Evolutionary conservation across 306 rosid species (phyloP).

Genomic region (Sphenostylis stenocarpa): DNA sequence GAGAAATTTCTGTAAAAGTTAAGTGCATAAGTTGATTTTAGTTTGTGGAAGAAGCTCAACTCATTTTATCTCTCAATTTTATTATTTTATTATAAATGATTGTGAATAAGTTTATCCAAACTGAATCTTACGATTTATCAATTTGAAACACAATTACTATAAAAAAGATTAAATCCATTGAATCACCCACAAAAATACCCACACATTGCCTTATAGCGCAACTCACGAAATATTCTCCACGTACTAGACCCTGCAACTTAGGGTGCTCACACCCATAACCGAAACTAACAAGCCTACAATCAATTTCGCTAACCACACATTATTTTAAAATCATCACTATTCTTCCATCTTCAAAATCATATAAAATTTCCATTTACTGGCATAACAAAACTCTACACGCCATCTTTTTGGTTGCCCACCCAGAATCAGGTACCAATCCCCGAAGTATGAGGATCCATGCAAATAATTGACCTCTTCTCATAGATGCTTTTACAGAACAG

Average conservation of each 20-base stretch:
- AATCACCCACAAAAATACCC: background rate
- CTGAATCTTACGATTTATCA: background rate
- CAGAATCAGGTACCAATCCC: too few relatives aligned
- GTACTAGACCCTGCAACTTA: slow-evolving; percentile 6
- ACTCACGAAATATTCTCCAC: too few relatives aligned
- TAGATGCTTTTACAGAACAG: background rate
- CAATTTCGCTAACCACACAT: background rate
- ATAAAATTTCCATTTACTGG: background rate
- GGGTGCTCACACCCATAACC: background rate
- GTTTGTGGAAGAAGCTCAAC: background rate
- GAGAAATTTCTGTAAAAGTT: too few relatives aligned
- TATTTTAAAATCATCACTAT: background rate
- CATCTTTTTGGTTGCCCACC: background rate
- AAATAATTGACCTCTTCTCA: too few relatives aligned
- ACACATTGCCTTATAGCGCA: background rate
- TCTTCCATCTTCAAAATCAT: background rate
- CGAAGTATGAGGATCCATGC: too few relatives aligned
- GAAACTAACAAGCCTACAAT: background rate
- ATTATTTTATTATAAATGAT: background rate
- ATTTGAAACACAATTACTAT: slow-evolving; percentile 1
- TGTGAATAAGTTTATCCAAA: background rate
- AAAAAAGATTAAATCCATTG: background rate
- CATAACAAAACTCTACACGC: background rate
- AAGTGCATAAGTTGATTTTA: background rate
- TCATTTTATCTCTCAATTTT: background rate